These are phyloP conservation scores for Backusella liffmaniae DNA, from an alignment of 192 early-diverging fungal species.

Conservation along the genomic window DNA sequence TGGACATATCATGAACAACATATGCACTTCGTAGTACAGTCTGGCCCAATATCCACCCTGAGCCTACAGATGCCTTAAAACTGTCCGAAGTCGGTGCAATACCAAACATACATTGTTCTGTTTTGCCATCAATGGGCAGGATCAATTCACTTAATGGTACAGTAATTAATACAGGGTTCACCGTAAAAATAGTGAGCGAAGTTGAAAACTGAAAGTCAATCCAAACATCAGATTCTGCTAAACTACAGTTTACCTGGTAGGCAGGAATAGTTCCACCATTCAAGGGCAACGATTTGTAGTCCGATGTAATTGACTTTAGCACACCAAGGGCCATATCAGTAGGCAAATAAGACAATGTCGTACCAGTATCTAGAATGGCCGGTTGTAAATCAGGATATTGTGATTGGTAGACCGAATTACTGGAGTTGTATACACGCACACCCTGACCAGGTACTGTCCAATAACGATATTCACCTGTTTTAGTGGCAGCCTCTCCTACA, in stretches of 20 bases:
- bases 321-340: neutral
- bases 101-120: slow-evolving; percentile 24
- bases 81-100: slow-evolving; percentile 20
- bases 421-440: neutral
- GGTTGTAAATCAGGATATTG: neutral
- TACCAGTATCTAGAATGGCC: slow-evolving; percentile 31
- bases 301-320: neutral
- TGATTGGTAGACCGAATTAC: neutral
- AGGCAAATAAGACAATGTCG: slow-evolving; percentile 27
- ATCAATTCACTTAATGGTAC: slow-evolving; percentile 18
- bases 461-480: slow-evolving; percentile 3
- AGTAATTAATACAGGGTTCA: slow-evolving; percentile 13
- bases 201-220: slow-evolving; percentile 20
- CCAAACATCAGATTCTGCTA: slow-evolving; percentile 3
- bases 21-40: slow-evolving; percentile 21
- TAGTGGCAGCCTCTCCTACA: neutral
- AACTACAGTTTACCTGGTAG: slow-evolving; percentile 16
- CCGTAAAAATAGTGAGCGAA: neutral
- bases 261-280: slow-evolving; percentile 9
- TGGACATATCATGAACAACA: slow-evolving; percentile 23
- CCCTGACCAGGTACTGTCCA: slow-evolving; percentile 27
- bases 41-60: slow-evolving; percentile 29
- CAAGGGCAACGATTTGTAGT: neutral
- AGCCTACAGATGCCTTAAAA: neutral
- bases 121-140: slow-evolving; percentile 24